phyloP scores from a whole-genome alignment of 805 yeast species.

The Saccharomyces paradoxus region DNA sequence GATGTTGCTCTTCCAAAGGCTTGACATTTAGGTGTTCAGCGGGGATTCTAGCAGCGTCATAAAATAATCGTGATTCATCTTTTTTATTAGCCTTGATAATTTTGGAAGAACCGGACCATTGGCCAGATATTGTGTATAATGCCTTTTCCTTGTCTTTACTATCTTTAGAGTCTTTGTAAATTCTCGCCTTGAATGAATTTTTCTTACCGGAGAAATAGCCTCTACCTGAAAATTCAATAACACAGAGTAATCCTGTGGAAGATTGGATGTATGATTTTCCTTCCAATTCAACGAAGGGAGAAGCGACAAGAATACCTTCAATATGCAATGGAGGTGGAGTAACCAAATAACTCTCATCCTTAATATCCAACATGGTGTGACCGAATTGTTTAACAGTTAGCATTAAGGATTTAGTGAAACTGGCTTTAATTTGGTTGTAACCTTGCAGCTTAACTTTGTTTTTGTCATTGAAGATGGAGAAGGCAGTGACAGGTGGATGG shows the following conservation, averaged over 20 bases:
- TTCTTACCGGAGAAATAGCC: constrained; percentile 94
- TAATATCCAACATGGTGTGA: constrained; percentile 66
- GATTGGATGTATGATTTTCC: constrained; percentile 79
- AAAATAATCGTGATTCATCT: constrained; percentile 36
- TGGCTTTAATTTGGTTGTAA: constrained; percentile 78
- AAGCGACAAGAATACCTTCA: constrained; percentile 81
- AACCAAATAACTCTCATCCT: constrained; percentile 59
- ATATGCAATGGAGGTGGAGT: constrained; percentile 90
- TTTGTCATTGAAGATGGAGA: constrained; percentile 65
- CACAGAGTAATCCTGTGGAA: constrained; percentile 70
- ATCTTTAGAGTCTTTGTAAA: constrained; percentile 46
- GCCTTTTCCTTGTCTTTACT: constrained; percentile 52
- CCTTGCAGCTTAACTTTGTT: constrained; percentile 70
- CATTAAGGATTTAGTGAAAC: constrained; percentile 63
- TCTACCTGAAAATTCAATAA: constrained; percentile 76
- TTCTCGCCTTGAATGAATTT: constrained; percentile 83
- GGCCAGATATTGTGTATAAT: constrained; percentile 76
- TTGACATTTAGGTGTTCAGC: constrained; percentile 64
- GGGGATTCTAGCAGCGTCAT: constrained; percentile 49
- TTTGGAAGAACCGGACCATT: constrained; percentile 82
- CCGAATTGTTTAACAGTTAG: constrained; percentile 85
- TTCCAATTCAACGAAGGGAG: constrained; percentile 91
- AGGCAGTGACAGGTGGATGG: constrained; percentile 96
- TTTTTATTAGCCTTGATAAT: constrained; percentile 44
- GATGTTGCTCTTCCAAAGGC: constrained; percentile 74